Conservation (phyloP, 2,329 filamentous ascomycete genomes). For the Aspergillus fischeri region DNA sequence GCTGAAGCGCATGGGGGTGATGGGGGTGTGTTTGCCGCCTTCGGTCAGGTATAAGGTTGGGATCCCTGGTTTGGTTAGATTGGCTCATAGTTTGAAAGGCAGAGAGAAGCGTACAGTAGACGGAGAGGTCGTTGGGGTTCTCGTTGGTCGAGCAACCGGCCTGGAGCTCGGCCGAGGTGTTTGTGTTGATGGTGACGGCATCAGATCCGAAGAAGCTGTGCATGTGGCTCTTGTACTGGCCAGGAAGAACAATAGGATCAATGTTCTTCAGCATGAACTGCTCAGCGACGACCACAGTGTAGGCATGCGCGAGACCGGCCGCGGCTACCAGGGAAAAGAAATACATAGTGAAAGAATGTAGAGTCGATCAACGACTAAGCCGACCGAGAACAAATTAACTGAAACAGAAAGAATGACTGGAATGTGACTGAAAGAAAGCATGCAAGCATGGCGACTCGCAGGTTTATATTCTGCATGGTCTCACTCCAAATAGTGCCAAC, state of each 20-base stretch:
- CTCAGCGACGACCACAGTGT: not conserved
- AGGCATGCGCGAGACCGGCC: not conserved
- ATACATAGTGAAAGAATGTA: not conserved
- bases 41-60: slow-evolving; percentile 13
- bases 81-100: not conserved
- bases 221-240: slow-evolving; percentile 16
- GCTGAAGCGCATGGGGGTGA: slow-evolving; percentile 11
- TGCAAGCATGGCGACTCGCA: not conserved
- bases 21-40: not conserved
- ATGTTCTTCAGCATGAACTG: slow-evolving; percentile 18
- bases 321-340: not conserved
- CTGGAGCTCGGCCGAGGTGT: slow-evolving; percentile 14
- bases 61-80: slow-evolving; percentile 6
- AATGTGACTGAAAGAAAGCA: not conserved
- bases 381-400: too few species aligned
- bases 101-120: slow-evolving; percentile 12
- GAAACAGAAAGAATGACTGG: not conserved
- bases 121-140: slow-evolving; percentile 17
- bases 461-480: not conserved
- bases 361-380: not conserved
- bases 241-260: slow-evolving; percentile 13
- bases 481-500: too few species aligned
- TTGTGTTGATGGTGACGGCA: slow-evolving; percentile 11
- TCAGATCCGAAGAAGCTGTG: slow-evolving; percentile 19
- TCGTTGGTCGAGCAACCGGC: slow-evolving; percentile 9